These are phyloP conservation scores for Leccinum pellstonianum DNA, from an alignment of 768 basidiomycete genomes.

Conservation along the genomic window DNA sequence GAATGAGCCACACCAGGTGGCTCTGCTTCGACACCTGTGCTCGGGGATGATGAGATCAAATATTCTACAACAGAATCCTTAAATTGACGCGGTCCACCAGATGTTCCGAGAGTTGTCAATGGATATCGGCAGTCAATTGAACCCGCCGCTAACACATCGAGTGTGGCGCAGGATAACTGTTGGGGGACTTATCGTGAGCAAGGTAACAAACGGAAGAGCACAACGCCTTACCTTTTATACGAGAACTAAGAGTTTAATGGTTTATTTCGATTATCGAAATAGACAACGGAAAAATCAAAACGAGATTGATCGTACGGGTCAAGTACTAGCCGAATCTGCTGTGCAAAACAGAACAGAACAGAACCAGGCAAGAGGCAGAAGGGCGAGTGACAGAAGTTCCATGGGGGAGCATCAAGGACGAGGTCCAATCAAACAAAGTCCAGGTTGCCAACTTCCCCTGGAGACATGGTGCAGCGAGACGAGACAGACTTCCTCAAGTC, in stretches of 20 bases:
- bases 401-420: slow-evolving; percentile 10
- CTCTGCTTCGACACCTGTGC: background rate
- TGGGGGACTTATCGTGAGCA: background rate
- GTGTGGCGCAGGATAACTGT: background rate
- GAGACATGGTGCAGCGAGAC: slow-evolving; percentile 79
- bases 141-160: background rate
- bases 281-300: background rate
- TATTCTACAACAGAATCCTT: background rate
- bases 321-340: background rate
- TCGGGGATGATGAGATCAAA: background rate
- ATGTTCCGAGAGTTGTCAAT: background rate
- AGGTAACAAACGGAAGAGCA: background rate
- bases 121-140: background rate
- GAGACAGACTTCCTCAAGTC: slow-evolving; percentile 41
- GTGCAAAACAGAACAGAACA: background rate
- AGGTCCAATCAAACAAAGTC: slow-evolving; percentile 49
- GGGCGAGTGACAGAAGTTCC: background rate
- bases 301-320: background rate
- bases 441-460: slow-evolving; percentile 77
- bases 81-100: background rate
- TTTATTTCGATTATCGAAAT: background rate
- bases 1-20: background rate
- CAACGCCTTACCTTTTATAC: background rate
- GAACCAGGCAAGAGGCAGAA: background rate
- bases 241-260: background rate